Base-by-base conservation (phyloP, 164 flowering plant species). In the Euptelea pleiosperma region DNA sequence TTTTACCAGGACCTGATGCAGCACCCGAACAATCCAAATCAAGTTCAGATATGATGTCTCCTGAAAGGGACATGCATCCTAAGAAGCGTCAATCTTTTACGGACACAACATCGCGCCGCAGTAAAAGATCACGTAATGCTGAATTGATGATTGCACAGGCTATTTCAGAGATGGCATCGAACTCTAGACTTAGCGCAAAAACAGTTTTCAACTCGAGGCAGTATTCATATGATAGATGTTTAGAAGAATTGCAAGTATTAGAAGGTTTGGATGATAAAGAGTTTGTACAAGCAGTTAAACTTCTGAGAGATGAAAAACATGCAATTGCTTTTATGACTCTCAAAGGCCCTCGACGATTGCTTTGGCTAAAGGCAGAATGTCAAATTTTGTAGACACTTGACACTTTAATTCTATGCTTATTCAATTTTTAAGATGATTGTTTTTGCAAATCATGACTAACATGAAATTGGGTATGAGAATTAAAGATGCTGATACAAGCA, bases 241-340 rank as follows among this genome's bases (percentile, higher is more conserved):
- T 69, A 31, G 69, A 63, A 61, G 68, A 69, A 56, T 41, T 69
- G 67, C 73, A 69, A 46, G 51, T 28, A 34, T 42, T 60, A 24
- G 68, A 64, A 36, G 68, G 55, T 34, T 55, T 69, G 49, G 62
- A 69, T 30, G 72, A 58, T 34, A 44, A 25, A 8, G 65, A 59
- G 31, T 69, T 69, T 55, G 18, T 47, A 15, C 54, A 64, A 30
- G 61, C 73, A 25, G 68, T 69, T 49, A 60, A 55, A 35, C 62
- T 55, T 33, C 65, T 69, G 14, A 63, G 44, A 59, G 73, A 69
- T 55, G 68, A 69, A 35, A 64, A 64, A 26, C 60, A 69, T 55
- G 62, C 69, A 41, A 50, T 69, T 64, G 68, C 69, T 7, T 69
- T 64, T 57, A 64, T 69, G 68, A 69, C 62, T 41, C 64, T 64